Evolutionary conservation across 2,329 filamentous ascomycete species (phyloP), one percentile per base, ranked within the genome.

Genomic region (Rachicladosporium sp.): DNA sequence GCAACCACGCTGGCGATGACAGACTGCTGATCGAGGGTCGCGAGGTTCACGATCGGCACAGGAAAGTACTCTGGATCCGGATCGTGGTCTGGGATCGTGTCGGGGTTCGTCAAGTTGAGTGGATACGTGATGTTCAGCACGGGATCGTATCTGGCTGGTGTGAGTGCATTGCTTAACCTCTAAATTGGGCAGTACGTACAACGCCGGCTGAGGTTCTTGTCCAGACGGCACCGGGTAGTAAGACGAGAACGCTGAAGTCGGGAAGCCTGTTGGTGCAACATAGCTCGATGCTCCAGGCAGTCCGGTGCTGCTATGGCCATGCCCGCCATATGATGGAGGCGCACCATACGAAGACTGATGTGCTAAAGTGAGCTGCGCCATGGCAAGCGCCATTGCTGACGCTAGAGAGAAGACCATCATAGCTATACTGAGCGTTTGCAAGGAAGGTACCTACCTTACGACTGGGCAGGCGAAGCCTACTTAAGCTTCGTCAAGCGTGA

Each of bases 11-110:
- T 55, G 4, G 63, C 46, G 15, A 74, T 58, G 11, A 74, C 50
- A 1, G 57, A 58, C 35, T 65, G 52, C 31, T 66, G 56, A 34
- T 57, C 56, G 37, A 53, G 38, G 15, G 57, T 53, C 2, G 62
- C 62, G 11, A 76, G 54, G 21, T 69, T 66, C n/a, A 57, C 63
- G 29, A 63, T 54, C 1, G 69, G 62, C 6, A 54, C 44, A 3
- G 73, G 73, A 37, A 64, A 74, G 44, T 65, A 63, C 6, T 72
- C 52, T 2, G 70, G 69, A 50, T 77, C 73, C 5, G 56, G 46
- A 41, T 68, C 65, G 9, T 62, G 50, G 1, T 59, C 57, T 6
- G 72, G 71, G 30, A 76, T 67, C 1, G 61, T 68, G 23, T 65
- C 57, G 1, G 72, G 72, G 49, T 73, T 62, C 0, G 73, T 77